Percentiles rank a stretch among this genome's conserved stretches.
Evolutionary conservation across 2,329 filamentous ascomycete species (phyloP).

Genomic region (Emergomyces orientalis): DNA sequence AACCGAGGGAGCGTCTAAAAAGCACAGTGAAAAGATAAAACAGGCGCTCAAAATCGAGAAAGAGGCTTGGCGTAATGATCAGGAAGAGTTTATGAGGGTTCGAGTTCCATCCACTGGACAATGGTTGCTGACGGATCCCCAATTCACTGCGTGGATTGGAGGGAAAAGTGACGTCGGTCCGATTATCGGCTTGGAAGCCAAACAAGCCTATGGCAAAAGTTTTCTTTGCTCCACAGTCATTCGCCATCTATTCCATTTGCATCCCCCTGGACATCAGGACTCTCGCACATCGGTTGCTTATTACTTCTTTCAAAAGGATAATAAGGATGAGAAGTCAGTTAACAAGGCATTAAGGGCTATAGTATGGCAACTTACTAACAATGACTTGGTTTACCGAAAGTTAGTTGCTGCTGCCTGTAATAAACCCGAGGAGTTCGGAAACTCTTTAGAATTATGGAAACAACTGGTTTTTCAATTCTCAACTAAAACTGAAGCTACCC

Average conservation of each 20-base stretch:
- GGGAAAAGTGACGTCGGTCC: slow-evolving; percentile 3
- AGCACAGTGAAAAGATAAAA: slow-evolving; percentile 14
- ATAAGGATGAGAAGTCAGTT: slow-evolving; percentile 14
- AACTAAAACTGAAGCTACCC: slow-evolving; percentile 18
- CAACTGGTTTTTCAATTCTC: slow-evolving; percentile 14
- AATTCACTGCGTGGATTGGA: slow-evolving; percentile 13
- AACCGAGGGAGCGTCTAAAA: slow-evolving; percentile 9
- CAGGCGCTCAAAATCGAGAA: slow-evolving; percentile 15
- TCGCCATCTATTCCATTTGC: slow-evolving; percentile 11
- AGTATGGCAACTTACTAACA: slow-evolving; percentile 14
- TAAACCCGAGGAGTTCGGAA: slow-evolving; percentile 15
- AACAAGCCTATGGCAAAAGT: slow-evolving; percentile 15
- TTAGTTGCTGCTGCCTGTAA: slow-evolving; percentile 13
- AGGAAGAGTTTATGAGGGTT: slow-evolving; percentile 14
- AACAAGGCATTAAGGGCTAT: slow-evolving; percentile 14
- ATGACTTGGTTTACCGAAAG: slow-evolving; percentile 15
- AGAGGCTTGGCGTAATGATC: slow-evolving; percentile 13
- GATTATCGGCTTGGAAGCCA: slow-evolving; percentile 13
- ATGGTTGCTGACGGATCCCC: slow-evolving; percentile 13
- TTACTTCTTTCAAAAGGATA: slow-evolving; percentile 15
- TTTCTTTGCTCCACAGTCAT: slow-evolving; percentile 13
- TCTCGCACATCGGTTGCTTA: slow-evolving; percentile 13
- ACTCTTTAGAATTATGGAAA: slow-evolving; percentile 14
- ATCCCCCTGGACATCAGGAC: slow-evolving; percentile 11
- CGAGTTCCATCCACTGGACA: slow-evolving; percentile 12